These are phyloP conservation scores for Ottelia alismoides DNA, from an alignment of 106 monocot species.

Conservation along the genomic window DNA sequence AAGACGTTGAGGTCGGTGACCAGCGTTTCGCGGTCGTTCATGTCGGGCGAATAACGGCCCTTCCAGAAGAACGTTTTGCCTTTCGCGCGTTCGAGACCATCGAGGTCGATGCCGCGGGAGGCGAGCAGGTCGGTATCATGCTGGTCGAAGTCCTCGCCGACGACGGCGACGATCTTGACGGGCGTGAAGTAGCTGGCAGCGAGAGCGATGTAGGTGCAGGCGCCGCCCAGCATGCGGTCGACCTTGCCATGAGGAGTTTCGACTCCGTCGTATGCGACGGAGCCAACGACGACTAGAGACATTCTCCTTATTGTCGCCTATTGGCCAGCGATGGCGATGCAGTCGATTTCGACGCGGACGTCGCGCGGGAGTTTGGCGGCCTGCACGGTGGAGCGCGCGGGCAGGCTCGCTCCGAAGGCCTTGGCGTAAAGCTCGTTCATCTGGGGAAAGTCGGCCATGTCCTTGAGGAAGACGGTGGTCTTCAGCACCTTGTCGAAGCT, in stretches of 20 bases:
- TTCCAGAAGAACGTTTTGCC: background rate
- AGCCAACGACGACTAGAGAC: background rate
- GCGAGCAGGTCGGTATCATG: background rate
- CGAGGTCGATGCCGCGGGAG: background rate
- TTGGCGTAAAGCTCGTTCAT: background rate
- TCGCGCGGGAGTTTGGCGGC: background rate
- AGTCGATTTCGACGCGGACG: background rate
- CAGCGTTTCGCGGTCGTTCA: background rate
- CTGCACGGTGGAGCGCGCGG: background rate
- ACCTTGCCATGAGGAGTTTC: background rate
- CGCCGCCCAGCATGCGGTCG: background rate
- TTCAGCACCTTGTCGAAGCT: background rate
- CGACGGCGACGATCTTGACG: background rate
- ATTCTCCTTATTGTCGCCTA: no score
- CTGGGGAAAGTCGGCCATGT: background rate
- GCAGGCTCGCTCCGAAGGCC: background rate
- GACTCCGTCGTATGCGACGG: background rate
- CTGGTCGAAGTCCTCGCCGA: background rate
- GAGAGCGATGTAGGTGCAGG: background rate
- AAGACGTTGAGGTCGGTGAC: background rate
- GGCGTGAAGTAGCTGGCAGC: background rate
- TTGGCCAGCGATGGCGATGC: no score
- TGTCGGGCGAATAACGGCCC: background rate
- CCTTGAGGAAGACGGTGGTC: background rate
- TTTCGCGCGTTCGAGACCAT: background rate